These are phyloP conservation scores for Halenospora varia DNA, from an alignment of 495 filamentous ascomycete genomes.

Conservation along the genomic window DNA sequence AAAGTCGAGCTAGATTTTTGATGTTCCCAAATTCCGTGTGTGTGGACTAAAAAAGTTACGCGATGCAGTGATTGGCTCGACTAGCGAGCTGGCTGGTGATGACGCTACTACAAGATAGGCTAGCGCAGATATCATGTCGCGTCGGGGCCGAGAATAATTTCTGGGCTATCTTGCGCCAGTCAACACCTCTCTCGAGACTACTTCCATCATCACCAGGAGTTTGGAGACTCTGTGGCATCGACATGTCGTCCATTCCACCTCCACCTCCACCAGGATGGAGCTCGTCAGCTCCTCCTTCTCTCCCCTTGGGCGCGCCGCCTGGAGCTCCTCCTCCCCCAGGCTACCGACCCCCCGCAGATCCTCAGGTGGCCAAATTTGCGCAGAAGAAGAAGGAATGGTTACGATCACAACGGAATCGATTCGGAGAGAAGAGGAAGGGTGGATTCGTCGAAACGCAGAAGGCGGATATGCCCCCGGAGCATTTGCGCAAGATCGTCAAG, in stretches of 20 bases:
- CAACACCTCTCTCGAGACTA: neutral
- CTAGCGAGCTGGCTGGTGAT: neutral
- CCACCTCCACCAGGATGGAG: constrained; percentile 76
- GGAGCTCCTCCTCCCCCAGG: constrained; percentile 85
- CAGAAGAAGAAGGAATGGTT: constrained; percentile 99
- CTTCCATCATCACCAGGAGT: constrained; percentile 14
- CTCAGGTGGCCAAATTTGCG: constrained; percentile 88
- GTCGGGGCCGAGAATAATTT: constrained; percentile 1
- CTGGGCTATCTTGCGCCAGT: neutral
- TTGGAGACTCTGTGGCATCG: constrained; percentile 13
- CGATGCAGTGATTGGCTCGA: neutral
- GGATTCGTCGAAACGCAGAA: constrained; percentile 98
- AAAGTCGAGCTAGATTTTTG: constrained; percentile 4
- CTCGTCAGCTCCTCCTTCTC: constrained; percentile 68
- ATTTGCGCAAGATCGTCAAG: constrained; percentile 95
- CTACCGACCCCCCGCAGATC: constrained; percentile 78
- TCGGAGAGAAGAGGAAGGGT: constrained; percentile 93
- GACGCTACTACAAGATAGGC: too few relatives aligned
- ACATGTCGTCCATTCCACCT: constrained; percentile 73
- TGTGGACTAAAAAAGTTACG: constrained; percentile 4
- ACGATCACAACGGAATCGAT: constrained; percentile 85
- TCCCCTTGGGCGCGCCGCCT: constrained; percentile 48
- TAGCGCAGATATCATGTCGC: too few relatives aligned
- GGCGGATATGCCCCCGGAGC: constrained; percentile 97
- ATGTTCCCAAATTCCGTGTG: constrained; percentile 14